phyloP scores from a whole-genome alignment of 2,329 filamentous ascomycete species.

The Xylaria sp. region DNA sequence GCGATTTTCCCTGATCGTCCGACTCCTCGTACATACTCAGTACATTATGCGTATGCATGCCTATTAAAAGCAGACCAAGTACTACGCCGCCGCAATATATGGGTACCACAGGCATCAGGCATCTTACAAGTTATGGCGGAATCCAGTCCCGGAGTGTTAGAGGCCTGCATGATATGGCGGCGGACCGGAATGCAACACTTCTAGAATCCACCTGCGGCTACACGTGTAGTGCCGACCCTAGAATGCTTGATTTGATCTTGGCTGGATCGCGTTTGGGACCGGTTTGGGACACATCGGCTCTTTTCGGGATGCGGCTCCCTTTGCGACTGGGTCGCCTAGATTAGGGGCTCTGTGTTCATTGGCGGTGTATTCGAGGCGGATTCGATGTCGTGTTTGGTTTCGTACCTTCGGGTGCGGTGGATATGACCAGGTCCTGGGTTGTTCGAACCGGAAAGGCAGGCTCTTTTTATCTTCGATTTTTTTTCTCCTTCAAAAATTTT shows the following conservation, averaged over 20 bases:
- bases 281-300: conserved; percentile 11
- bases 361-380: background rate
- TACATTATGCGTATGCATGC: background rate
- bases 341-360: conserved; percentile 13
- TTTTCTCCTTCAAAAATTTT: background rate
- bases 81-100: background rate
- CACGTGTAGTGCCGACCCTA: background rate
- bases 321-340: background rate
- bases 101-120: background rate
- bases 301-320: conserved; percentile 17
- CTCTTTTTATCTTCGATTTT: conserved; percentile 8
- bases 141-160: background rate
- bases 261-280: no score
- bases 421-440: background rate
- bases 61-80: background rate
- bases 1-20: background rate
- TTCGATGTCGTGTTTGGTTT: background rate
- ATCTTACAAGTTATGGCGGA: background rate
- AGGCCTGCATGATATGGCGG: background rate
- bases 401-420: background rate
- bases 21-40: background rate
- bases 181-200: background rate
- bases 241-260: background rate
- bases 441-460: background rate
- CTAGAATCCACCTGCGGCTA: background rate